phyloP scores from a whole-genome alignment of 768 basidiomycete genomes.

The Trametes coccinea region DNA sequence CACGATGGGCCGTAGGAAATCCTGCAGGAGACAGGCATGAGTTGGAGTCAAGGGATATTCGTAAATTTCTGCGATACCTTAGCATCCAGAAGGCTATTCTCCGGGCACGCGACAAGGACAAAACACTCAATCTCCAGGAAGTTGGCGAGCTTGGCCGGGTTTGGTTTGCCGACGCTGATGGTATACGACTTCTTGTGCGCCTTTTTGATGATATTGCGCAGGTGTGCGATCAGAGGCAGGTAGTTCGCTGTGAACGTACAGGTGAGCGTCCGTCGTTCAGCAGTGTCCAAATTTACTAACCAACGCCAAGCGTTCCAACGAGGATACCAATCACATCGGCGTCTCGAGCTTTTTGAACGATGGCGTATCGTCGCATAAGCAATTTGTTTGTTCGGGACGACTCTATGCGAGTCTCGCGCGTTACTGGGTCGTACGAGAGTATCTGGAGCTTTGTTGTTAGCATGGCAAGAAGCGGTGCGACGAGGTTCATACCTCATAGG shows the following conservation, averaged over 20 bases:
- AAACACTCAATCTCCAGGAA: slow-evolving; percentile 97
- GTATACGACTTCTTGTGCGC: slow-evolving; percentile 91
- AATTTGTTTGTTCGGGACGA: slow-evolving; percentile 74
- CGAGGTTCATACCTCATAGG: slow-evolving; percentile 49
- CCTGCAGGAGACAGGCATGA: slow-evolving; percentile 43
- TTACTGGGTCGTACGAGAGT: slow-evolving; percentile 70
- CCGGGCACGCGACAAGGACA: slow-evolving; percentile 91
- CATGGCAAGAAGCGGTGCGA: background rate
- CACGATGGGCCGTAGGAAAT: slow-evolving; percentile 87
- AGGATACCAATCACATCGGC: slow-evolving; percentile 95
- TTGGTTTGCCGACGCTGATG: slow-evolving; percentile 91
- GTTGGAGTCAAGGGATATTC: no score
- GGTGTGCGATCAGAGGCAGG: slow-evolving; percentile 77
- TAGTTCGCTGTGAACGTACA: slow-evolving; percentile 63
- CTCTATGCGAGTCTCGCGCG: slow-evolving; percentile 49
- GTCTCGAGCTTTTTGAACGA: slow-evolving; percentile 84
- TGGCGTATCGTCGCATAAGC: slow-evolving; percentile 87
- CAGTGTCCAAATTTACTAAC: background rate
- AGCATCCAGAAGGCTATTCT: slow-evolving; percentile 81
- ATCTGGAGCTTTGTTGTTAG: slow-evolving; percentile 46
- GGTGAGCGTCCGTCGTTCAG: background rate
- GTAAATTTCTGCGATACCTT: slow-evolving; percentile 43
- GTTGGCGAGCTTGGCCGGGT: slow-evolving; percentile 92
- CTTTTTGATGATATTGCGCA: slow-evolving; percentile 67
- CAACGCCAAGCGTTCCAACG: slow-evolving; percentile 49